phyloP scores from a whole-genome alignment of 2,329 filamentous ascomycete genomes.

The Sporothrix dimorphospora region DNA sequence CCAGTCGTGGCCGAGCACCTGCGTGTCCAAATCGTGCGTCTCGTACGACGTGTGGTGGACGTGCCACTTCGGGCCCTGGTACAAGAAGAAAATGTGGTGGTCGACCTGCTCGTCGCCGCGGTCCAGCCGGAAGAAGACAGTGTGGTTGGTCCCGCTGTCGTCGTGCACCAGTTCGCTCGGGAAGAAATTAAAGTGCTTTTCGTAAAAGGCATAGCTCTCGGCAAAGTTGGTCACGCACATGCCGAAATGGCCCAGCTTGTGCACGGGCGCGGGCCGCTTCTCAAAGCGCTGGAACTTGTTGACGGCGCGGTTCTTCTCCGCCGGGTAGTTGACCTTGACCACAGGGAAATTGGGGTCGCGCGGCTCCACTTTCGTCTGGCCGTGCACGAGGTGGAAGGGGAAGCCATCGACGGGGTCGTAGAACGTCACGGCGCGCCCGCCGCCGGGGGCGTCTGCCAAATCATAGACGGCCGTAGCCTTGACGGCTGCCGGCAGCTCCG shows the following conservation, averaged over 20 bases:
- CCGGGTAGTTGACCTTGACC: conserved; percentile 50
- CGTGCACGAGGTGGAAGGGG: conserved; percentile 60
- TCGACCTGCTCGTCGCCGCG: conserved; percentile 51
- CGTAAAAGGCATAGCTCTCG: conserved; percentile 54
- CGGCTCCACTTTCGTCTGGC: conserved; percentile 49
- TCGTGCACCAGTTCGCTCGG: conserved; percentile 53
- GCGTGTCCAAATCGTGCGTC: conserved; percentile 71
- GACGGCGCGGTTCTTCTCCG: conserved; percentile 54
- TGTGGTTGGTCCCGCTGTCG: conserved; percentile 44
- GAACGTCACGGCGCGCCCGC: conserved; percentile 57
- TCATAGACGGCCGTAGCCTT: conserved; percentile 54
- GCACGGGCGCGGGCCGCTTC: conserved; percentile 45
- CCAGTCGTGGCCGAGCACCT: conserved; percentile 72
- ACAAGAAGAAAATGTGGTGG: conserved; percentile 57
- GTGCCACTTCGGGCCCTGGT: conserved; percentile 52
- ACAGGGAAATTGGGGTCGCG: conserved; percentile 48
- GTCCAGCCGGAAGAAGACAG: conserved; percentile 51
- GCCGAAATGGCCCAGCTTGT: conserved; percentile 60
- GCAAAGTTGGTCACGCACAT: conserved; percentile 57
- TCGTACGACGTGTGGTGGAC: conserved; percentile 72
- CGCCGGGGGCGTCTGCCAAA: conserved; percentile 55
- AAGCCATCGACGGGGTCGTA: conserved; percentile 59
- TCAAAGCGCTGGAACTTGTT: conserved; percentile 57
- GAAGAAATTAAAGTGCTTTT: conserved; percentile 54
- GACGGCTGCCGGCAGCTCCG: conserved; percentile 52